phyloP scores from a whole-genome alignment of 1,139 yeast species.

The Insectozyma bohioensis region DNA sequence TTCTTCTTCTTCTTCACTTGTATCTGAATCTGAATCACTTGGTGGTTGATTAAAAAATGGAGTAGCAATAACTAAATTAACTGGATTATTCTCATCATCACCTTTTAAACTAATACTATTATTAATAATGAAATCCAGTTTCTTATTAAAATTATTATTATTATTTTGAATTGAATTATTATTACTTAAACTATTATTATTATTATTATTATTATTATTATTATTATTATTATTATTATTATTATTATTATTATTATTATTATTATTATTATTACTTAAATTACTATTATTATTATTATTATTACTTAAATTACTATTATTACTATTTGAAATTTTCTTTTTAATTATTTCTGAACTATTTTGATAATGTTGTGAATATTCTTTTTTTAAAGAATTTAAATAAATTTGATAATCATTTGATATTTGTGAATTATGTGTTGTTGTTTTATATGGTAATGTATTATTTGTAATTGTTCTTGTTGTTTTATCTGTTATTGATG shows the following conservation, averaged over 20 bases:
- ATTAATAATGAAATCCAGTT: slow-evolving; percentile 1
- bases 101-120: neutral
- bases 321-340: slow-evolving; percentile 5
- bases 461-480: slow-evolving; percentile 9
- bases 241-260: slow-evolving; percentile 10
- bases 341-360: slow-evolving; percentile 8
- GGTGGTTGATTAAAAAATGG: slow-evolving; percentile 45
- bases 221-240: neutral
- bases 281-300: neutral
- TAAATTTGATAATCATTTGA: slow-evolving; percentile 21
- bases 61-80: slow-evolving; percentile 35
- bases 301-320: neutral
- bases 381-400: slow-evolving; percentile 17
- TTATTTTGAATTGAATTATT: neutral
- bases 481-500: slow-evolving; percentile 10
- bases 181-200: neutral
- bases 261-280: slow-evolving; percentile 6
- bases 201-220: neutral
- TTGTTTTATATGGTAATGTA: slow-evolving; percentile 20
- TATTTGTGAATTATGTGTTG: slow-evolving; percentile 11
- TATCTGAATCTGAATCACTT: slow-evolving; percentile 29
- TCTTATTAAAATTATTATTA: neutral
- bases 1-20: slow-evolving; percentile 2
- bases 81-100: slow-evolving; percentile 1
- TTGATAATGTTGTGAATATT: slow-evolving; percentile 14